Base-by-base conservation (phyloP, 2,329 filamentous ascomycete genomes). In the Zalaria sp. region DNA sequence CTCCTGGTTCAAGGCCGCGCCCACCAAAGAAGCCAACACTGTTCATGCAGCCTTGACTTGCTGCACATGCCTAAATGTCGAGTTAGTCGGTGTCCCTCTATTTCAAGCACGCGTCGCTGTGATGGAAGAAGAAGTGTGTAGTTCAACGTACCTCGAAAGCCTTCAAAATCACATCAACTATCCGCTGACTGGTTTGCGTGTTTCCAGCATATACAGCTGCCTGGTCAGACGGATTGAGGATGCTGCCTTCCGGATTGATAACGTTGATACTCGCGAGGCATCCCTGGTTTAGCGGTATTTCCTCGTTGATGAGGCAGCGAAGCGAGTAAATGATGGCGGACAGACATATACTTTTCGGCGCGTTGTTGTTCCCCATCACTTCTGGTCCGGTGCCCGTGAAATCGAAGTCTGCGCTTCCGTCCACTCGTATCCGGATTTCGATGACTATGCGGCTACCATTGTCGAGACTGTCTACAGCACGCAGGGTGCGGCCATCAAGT, bases 211-310 rank as follows among this genome's bases (percentile, higher is more conserved):
- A 56, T 25, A 58, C 54, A 5, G 57, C 55, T 7, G 52, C 53
- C 25, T 46, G 31, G 27, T 44, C 45, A 2, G 48, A 52, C 1
- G 57, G 57, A 35, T 55, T 54, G 7, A 60, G 47, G 4, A 60
- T 49, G 3, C 46, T 53, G 18, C 49, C 47, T 28, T 55, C 43
- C 3, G 57, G 57, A 6, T 56, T 49, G 1, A 45, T 48, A 35
- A 57, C 47, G 2, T 47, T 50, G 35, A 55, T 47, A 1, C 57
- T 53, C 1, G 44, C 43, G 0, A 60, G 49, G 40, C 55, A 58
- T n/a, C 57, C 57, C 42, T 60, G 51, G 35, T 60, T 59, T 73
- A 79, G n/a, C 85, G 57, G 57, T 27, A 60, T 59, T 34, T 59
- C 51, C 5, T 47, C 43, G 27, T 50, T 47, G 36, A 60, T 54